Evolutionary conservation across 2,329 filamentous ascomycete genomes (phyloP), one percentile per base, ranked within the genome.

Genomic region (Aspergillus carbonarius): DNA sequence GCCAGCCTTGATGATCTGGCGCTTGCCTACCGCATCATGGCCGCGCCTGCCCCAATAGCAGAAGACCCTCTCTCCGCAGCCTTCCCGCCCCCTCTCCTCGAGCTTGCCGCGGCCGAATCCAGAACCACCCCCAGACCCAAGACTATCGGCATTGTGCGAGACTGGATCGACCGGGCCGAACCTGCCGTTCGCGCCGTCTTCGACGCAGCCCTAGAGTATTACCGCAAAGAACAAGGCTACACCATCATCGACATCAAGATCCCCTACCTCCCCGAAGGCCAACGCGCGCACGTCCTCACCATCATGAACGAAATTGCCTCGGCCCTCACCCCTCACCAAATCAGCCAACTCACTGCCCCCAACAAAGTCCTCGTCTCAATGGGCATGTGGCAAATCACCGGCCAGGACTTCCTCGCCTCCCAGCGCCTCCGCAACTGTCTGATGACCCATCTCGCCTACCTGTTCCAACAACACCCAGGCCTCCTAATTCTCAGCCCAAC

Each of bases 401-500:
- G 86, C 0, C 78, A 81, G 1, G 92, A 96, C 70, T 86, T 90
- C 67, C 75, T 93, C 59, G 86, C 88, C 61, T 88, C 87, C 46
- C 89, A 91, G 66, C 85, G 89, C 66, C 74, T 97, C 30, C 87
- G 93, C 25, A 84, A 86, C 35, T 76, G 93, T 35, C 78, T 93
- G 55, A 96, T 96, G 91, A 81, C 84, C 35, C 91, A 96, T 74
- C 79, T 96, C 10, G 85, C 90, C 0, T 81, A 83, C 66, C 78
- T 96, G 1, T 96, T 87, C 77, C 77, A 84, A 64, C 76, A 82
- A 57, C 76, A 96, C 68, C 90, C 91, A 0, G 90, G 89, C 23
- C 77, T 97, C 60, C 77, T 96, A 34, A 86, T 97, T 60, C 78
- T 96, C 42, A 89, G 89, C 1, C 93, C 93, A 0, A 92, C 91